phyloP scores from a whole-genome alignment of 1,284 basidiomycete genomes.

The Thecaphora frezii region DNA sequence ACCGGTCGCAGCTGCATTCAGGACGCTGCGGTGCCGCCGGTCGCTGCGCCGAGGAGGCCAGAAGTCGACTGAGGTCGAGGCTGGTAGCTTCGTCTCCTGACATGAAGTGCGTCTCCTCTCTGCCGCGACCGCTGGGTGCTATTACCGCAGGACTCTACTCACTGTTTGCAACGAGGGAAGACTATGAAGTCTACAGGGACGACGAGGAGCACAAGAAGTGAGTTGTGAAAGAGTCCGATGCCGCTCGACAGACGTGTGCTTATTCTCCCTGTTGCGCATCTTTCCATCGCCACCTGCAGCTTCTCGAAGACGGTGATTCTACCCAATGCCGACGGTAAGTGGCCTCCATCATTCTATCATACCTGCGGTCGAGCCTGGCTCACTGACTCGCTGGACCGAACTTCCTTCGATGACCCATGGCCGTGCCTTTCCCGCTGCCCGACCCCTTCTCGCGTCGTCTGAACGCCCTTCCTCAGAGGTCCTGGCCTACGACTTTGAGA shows the following conservation, averaged over 20 bases:
- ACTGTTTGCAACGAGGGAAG: conserved; percentile 35
- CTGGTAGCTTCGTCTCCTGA: too few relatives aligned
- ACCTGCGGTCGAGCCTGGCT: background rate
- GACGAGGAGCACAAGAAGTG: conserved; percentile 53
- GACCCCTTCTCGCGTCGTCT: background rate
- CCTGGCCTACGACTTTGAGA: conserved; percentile 51
- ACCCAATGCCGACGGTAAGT: conserved; percentile 41
- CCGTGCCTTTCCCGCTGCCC: background rate
- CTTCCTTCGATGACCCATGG: background rate
- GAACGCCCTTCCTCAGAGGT: conserved; percentile 9
- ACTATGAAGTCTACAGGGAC: conserved; percentile 46
- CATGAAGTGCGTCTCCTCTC: too few relatives aligned
- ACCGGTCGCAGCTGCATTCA: too few relatives aligned
- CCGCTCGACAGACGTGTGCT: too few relatives aligned
- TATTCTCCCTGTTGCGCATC: background rate
- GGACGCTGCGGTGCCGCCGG: too few relatives aligned
- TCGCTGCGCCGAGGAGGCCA: too few relatives aligned
- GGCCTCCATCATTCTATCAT: background rate
- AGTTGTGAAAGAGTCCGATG: conserved; percentile 8
- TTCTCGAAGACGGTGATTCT: conserved; percentile 46
- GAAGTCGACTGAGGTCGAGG: too few relatives aligned
- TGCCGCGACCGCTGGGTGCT: too few relatives aligned
- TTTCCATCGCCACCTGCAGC: conserved; percentile 10
- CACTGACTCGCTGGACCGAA: too few relatives aligned
- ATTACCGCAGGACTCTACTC: conserved; percentile 36